A percentile compares a stretch with the other conserved stretches of the same genome.
phyloP scores from a whole-genome alignment of 768 basidiomycete species.

The Leccinum olivaceopallidum region DNA sequence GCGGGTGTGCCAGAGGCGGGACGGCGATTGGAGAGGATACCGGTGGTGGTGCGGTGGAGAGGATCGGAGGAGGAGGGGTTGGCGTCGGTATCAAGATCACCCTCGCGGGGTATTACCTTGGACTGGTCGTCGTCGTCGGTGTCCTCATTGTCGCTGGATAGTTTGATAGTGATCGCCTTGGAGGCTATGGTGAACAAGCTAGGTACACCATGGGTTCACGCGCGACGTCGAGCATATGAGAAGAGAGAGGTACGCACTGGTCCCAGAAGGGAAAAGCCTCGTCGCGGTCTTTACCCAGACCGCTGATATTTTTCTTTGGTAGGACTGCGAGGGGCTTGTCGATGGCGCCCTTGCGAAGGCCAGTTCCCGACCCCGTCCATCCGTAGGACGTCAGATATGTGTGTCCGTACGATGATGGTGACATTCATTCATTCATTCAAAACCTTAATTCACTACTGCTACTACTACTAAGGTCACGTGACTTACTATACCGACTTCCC shows the following conservation, averaged over 20 bases:
- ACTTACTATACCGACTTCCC: constrained; percentile 1
- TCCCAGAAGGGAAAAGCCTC: constrained; percentile 99
- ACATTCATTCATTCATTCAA: constrained; percentile 7
- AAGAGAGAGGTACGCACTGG: constrained; percentile 51
- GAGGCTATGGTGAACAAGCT: constrained; percentile 78
- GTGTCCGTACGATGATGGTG: constrained; percentile 43
- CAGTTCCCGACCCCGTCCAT: constrained; percentile 85
- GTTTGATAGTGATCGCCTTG: constrained; percentile 74
- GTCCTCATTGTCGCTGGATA: constrained; percentile 54
- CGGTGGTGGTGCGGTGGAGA: constrained; percentile 65
- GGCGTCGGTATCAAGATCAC: not conserved
- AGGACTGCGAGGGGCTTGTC: constrained; percentile 72
- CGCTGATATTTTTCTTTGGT: constrained; percentile 83
- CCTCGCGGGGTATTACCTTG: not conserved
- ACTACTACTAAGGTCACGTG: constrained; percentile 11
- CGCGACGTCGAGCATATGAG: not conserved
- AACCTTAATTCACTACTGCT: not conserved
- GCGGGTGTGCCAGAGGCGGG: constrained; percentile 53
- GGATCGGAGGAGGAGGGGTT: not conserved
- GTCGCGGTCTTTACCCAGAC: constrained; percentile 90
- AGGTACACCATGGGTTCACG: not conserved
- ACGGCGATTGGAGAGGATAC: constrained; percentile 73
- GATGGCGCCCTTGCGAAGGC: constrained; percentile 82
- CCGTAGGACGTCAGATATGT: constrained; percentile 77
- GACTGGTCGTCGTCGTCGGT: constrained; percentile 37